Evolutionary conservation across 108 stramenopile genomes (phyloP).

Genomic region (Fragilaria radians): DNA sequence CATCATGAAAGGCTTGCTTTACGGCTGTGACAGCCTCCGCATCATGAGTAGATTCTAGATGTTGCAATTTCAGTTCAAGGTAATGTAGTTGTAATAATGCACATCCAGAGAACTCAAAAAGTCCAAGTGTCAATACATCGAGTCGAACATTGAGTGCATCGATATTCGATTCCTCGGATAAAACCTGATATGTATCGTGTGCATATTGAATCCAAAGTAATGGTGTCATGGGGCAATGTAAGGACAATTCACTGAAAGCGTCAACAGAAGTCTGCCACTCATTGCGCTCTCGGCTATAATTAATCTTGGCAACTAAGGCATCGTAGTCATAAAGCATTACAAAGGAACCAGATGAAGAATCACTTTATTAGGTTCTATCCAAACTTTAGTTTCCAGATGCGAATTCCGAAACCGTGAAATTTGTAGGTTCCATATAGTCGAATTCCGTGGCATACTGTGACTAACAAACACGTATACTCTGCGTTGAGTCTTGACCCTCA

Average conservation of each 20-base stretch:
- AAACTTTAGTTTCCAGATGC: too few relatives aligned
- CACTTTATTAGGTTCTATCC: too few relatives aligned
- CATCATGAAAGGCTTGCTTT: conserved; percentile 33
- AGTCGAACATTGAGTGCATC: conserved; percentile 30
- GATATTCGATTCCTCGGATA: conserved; percentile 12
- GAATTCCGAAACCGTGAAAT: too few relatives aligned
- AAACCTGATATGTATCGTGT: conserved; percentile 38
- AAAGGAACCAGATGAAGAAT: neutral
- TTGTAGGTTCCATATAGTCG: too few relatives aligned
- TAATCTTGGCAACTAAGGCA: conserved; percentile 26
- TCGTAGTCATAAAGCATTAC: conserved; percentile 53
- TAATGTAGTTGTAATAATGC: conserved; percentile 38
- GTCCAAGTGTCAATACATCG: conserved; percentile 64
- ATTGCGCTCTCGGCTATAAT: conserved; percentile 15
- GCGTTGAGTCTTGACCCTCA: too few relatives aligned
- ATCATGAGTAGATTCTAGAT: neutral
- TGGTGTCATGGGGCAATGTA: conserved; percentile 82
- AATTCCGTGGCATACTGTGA: too few relatives aligned
- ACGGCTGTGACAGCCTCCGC: conserved; percentile 22
- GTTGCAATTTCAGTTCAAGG: conserved; percentile 23
- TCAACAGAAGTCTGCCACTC: conserved; percentile 8
- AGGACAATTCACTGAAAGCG: conserved; percentile 18
- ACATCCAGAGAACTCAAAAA: conserved; percentile 71
- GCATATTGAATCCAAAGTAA: conserved; percentile 86
- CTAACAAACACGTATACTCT: too few relatives aligned